Evolutionary conservation across 1,284 basidiomycete genomes (phyloP), one percentile per base, ranked within the genome.

Genomic region (Vanrija pseudolonga): DNA sequence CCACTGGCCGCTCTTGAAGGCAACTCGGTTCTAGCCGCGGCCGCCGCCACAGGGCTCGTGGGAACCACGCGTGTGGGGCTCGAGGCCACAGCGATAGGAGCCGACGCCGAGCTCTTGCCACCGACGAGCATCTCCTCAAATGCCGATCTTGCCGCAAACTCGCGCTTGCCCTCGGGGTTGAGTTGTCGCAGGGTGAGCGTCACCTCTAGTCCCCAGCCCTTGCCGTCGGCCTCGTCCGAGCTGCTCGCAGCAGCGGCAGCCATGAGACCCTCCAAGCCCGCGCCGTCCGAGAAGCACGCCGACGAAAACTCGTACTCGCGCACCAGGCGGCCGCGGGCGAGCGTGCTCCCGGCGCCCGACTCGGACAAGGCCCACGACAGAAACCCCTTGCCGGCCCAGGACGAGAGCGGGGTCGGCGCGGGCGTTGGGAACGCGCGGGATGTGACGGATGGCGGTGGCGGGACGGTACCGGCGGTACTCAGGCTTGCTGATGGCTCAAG

Each of bases 141-240:
- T 43, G 65, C 65, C 26, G 53, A 53, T 23, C 65, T 59, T 14
- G 60, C 64, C 6, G 60, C 45, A 56, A 72, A 72, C 45, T 68
- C 67, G 36, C 46, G 55, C 48, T 68, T 71, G 26, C 65, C 66
- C 43, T 67, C 68, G 11, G 68, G 68, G 53, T 69, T 68, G 18
- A 74, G 61, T 53, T 68, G 63, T 38, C 66, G 67, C 15, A 74
- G 51, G 22, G 62, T 68, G n/a, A 74, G 51, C 3, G 56, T 56
- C 4, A 74, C 66, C 48, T 74, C 72, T 37, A 74, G 55, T 7
- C 72, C 72, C 72, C 72, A 74, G 2, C 69, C 71, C 43, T 65
- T 68, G 11, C 68, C 71, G 54, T 69, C 71, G 2, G 28, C 43
- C 23, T 64, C 65, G 32, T 67, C 67, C 5, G 40, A 24, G 7